Base-by-base conservation (phyloP, 108 stramenopile genomes). In the Tribonema minus region DNA sequence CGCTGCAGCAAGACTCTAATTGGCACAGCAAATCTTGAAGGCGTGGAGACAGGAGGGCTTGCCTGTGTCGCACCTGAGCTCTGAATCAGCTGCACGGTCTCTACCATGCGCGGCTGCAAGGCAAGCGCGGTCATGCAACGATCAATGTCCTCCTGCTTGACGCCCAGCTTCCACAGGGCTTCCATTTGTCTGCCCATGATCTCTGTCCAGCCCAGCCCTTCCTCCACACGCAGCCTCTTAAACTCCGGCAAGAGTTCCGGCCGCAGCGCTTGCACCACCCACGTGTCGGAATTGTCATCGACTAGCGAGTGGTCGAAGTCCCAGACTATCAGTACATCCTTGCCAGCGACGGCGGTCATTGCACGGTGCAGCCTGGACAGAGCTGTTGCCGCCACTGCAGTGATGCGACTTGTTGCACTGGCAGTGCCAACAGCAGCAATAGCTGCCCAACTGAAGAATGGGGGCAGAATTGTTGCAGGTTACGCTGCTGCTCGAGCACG, bases 271-370 rank as follows among this genome's bases (percentile, higher is more conserved):
- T 76, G 26, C 26, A 85, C 67, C 28, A 85, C 65, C 41, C 34
- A 86, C 7, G 82, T 85, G 60, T 86, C 86, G 36, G 60, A 70
- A 75, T 86, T 86, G 61, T 85, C 85, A 70, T 86, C 85, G 3
- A 86, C 54, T 5, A 86, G 60, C 27, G 70, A 71, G 29, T 6
- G 7, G 5, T 62, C 61, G 3, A 15, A 62, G 30, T 62, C 61
- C 61, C 46, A 54, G 9, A 54, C 20, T 20, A 54, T 20, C 9
- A 54, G 46, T n/a, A n/a, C n/a, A n/a, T n/a, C n/a, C n/a, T n/a
- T n/a, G n/a, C n/a, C n/a, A n/a, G n/a, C n/a, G n/a, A n/a, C n/a
- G n/a, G n/a, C n/a, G n/a, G n/a, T n/a, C n/a, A n/a, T n/a, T n/a
- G n/a, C n/a, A n/a, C n/a, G n/a, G n/a, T n/a, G n/a, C n/a, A n/a